Base-by-base conservation (phyloP, 768 basidiomycete genomes). In the Agaricus blazei region DNA sequence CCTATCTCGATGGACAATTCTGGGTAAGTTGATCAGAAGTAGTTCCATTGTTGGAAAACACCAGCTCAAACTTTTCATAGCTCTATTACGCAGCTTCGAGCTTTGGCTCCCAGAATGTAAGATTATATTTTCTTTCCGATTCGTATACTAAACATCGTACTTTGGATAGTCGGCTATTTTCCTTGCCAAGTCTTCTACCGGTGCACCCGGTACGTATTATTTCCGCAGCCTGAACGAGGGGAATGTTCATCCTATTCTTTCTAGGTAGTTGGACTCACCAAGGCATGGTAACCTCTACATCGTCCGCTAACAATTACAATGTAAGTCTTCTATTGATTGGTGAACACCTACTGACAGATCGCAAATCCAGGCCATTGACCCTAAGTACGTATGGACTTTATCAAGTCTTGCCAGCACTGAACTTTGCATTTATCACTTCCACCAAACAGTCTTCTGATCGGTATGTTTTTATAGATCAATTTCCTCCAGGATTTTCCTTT, bases 61-160 rank as follows among this genome's bases (percentile, higher is more conserved):
- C 43, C 19, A 6, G n/a, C 56, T 42, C 9, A 26, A 40, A 28
- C 15, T 44, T 24, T 59, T n/a, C 6, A 29, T 46, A 81, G 80
- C 66, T 81, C 4, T 82, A 80, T 65, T 82, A 81, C 60, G 65
- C 80, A 1, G 80, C 81, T 1, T 81, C 80, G 1, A 75, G 71
- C 48, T 81, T 81, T 60, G 81, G 80, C 15, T 79, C 77, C 0
- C 75, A 79, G 62, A 77, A 77, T 8, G 75, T 75, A 60, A 40
- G 23, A 19, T 60, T 26, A n/a, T n/a, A 19, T 29, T 46, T 43
- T 45, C 38, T 23, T 31, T 43, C 48, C 9, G 23, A 28, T 41
- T 29, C n/a, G 31, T 15, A 5, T 4, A 26, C 26, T 15, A 48
- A 55, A 37, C 23, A 11, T 40, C 9, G 43, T 9, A n/a, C 46